These are phyloP conservation scores for Vitis hybrid DNA, from an alignment of 177 flowering plant species.

Conservation along the genomic window DNA sequence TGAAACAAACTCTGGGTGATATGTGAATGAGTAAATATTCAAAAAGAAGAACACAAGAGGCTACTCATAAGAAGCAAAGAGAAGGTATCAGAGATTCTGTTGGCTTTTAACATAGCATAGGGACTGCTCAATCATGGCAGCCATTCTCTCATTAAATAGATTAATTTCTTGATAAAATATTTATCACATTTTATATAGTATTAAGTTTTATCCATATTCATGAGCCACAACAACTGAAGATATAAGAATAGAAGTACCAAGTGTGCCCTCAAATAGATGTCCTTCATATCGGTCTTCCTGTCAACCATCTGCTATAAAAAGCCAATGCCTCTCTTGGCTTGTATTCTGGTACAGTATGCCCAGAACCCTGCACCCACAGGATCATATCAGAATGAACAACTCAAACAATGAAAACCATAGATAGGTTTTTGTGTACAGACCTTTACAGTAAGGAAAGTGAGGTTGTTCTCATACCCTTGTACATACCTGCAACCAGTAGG, in stretches of 20 bases:
- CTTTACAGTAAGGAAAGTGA: conserved; percentile 76
- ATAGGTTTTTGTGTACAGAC: conserved; percentile 16
- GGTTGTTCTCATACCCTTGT: conserved; percentile 75
- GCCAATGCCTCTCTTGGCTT: conserved; percentile 50
- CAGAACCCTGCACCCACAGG: conserved; percentile 44
- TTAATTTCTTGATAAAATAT: too few species aligned
- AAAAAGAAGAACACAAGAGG: too few species aligned
- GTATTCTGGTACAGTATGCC: conserved; percentile 65
- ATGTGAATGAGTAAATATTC: too few species aligned
- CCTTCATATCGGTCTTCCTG: conserved; percentile 29
- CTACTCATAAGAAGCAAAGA: too few species aligned
- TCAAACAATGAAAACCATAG: neutral
- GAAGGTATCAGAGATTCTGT: too few species aligned
- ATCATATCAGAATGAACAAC: neutral
- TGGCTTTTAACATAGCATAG: too few species aligned
- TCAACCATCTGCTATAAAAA: conserved; percentile 42
- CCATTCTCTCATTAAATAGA: too few species aligned
- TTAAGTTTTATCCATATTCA: too few species aligned
- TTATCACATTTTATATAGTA: too few species aligned
- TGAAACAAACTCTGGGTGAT: too few species aligned
- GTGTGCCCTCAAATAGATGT: neutral
- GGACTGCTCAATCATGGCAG: too few species aligned
- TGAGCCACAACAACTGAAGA: too few species aligned
- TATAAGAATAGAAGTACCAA: neutral
- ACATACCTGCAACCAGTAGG: conserved; percentile 45